Base-by-base conservation (phyloP, 2,329 filamentous ascomycete species). In the Colletotrichum siamense region DNA sequence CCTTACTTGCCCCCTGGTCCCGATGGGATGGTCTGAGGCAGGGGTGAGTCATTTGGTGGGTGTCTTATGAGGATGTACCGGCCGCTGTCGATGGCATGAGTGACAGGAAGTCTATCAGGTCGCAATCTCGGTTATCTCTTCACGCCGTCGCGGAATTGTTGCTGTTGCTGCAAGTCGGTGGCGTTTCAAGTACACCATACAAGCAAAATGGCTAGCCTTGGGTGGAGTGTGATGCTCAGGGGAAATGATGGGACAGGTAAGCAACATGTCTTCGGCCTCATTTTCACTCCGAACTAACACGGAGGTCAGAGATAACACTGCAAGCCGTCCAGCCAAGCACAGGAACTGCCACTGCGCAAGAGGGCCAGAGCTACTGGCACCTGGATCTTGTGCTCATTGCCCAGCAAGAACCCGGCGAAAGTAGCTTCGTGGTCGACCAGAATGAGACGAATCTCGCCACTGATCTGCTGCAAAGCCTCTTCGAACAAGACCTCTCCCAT, bases 231-330 rank as follows among this genome's bases (percentile, higher is more conserved):
- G 1, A 8, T 34, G 13, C 26, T 67, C 5, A 24, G 49, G n/a
- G 22, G 22, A 9, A 8, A 22, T 28, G 26, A 55, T 28, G 22
- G 16, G 18, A 7, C 18, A n/a, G n/a, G 64, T 67, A 22, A 18
- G 26, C 16, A 5, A 30, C 13, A 18, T 30, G 1, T 12, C 18
- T 6, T 12, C 3, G 16, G 8, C 4, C 3, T 59, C 1, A 2
- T n/a, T 30, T 5, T 16, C 24, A 59, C 15, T 3, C 15, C 12
- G 4, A 34, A 67, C 64, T 67, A 6, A 67, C 5, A 52, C 16
- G 2, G 2, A 8, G 16, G 49, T 10, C 18, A 34, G 4, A 52
- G 1, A 28, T 55, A 5, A n/a, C 3, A 3, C 26, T 67, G 10
- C 28, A 22, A 32, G 39, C 36, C 18, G 7, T 15, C 0, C 24